Evolutionary conservation across 345 rosid species (phyloP).

Genomic region (Eutrema japonicum): DNA sequence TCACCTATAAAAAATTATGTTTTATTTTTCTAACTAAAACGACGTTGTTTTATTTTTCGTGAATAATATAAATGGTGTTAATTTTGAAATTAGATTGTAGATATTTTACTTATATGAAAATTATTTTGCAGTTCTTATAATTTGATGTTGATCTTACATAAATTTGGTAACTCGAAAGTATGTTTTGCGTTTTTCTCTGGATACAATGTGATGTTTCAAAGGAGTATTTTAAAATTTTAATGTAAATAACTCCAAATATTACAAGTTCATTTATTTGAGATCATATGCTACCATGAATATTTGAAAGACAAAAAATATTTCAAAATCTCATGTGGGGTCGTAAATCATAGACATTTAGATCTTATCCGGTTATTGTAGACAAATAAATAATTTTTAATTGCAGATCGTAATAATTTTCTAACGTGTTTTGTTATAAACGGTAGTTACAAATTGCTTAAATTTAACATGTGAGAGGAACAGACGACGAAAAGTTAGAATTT

Average conservation of each 20-base stretch:
- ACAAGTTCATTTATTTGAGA: constrained; percentile 31
- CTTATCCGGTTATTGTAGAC: constrained; percentile 28
- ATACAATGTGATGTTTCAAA: constrained; percentile 12
- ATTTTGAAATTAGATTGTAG: too few relatives aligned
- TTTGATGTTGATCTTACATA: constrained; percentile 1
- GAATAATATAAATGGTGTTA: too few relatives aligned
- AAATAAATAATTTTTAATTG: neutral
- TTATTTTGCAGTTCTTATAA: neutral
- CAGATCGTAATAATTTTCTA: constrained; percentile 23
- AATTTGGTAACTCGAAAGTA: neutral
- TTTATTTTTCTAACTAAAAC: too few relatives aligned
- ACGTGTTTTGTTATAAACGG: neutral
- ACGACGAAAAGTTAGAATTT: constrained; percentile 14
- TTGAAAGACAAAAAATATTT: constrained; percentile 38
- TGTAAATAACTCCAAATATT: constrained; percentile 5
- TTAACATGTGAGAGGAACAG: constrained; percentile 13
- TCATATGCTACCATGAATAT: constrained; percentile 28
- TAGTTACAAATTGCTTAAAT: constrained; percentile 11
- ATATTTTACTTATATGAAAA: too few relatives aligned
- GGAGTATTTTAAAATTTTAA: neutral
- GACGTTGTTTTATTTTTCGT: too few relatives aligned
- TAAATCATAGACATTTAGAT: constrained; percentile 34
- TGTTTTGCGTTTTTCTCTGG: neutral
- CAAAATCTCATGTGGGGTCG: constrained; percentile 39
- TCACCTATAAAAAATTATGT: neutral